A percentile compares a stretch with the other conserved stretches of the same genome.
Conservation (phyloP, 495 filamentous ascomycete genomes). For the Penicillium coprophilum region DNA sequence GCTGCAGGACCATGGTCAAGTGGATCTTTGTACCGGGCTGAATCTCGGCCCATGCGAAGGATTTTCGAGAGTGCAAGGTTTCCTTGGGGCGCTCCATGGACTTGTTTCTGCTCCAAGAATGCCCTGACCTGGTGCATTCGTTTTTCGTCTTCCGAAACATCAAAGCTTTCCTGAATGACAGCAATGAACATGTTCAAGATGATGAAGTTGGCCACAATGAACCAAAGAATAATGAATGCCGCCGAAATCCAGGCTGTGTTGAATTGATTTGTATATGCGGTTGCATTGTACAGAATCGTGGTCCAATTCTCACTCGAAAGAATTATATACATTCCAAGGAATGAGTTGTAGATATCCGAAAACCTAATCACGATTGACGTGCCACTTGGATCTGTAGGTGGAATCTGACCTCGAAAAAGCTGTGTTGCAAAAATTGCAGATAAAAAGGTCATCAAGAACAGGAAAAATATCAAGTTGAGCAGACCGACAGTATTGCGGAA, state of each 20-base stretch:
- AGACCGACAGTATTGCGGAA: slow-evolving; percentile 91
- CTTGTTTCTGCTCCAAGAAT: slow-evolving; percentile 87
- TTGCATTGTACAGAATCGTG: slow-evolving; percentile 77
- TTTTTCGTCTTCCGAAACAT: slow-evolving; percentile 99
- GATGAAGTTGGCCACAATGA: slow-evolving; percentile 93
- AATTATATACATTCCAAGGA: slow-evolving; percentile 97
- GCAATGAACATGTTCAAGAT: slow-evolving; percentile 99
- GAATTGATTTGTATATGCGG: slow-evolving; percentile 57
- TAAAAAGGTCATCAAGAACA: slow-evolving; percentile 92
- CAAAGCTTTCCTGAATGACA: slow-evolving; percentile 99
- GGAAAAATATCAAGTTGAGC: slow-evolving; percentile 90
- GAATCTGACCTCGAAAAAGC: slow-evolving; percentile 85
- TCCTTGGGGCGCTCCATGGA: slow-evolving; percentile 61
- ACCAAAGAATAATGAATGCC: slow-evolving; percentile 91
- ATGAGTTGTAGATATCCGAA: slow-evolving; percentile 88
- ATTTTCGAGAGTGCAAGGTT: slow-evolving; percentile 88
- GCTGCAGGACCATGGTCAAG: slow-evolving; percentile 84
- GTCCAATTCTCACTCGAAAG: slow-evolving; percentile 99
- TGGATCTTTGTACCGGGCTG: slow-evolving; percentile 68
- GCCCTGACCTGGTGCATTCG: slow-evolving; percentile 92
- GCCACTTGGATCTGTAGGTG: slow-evolving; percentile 53
- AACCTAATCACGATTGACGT: slow-evolving; percentile 69
- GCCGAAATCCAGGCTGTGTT: slow-evolving; percentile 92
- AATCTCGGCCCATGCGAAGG: slow-evolving; percentile 71
- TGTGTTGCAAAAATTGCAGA: slow-evolving; percentile 92